phyloP scores from a whole-genome alignment of 78 protist species.

The Mastigamoeba balamuthi region DNA sequence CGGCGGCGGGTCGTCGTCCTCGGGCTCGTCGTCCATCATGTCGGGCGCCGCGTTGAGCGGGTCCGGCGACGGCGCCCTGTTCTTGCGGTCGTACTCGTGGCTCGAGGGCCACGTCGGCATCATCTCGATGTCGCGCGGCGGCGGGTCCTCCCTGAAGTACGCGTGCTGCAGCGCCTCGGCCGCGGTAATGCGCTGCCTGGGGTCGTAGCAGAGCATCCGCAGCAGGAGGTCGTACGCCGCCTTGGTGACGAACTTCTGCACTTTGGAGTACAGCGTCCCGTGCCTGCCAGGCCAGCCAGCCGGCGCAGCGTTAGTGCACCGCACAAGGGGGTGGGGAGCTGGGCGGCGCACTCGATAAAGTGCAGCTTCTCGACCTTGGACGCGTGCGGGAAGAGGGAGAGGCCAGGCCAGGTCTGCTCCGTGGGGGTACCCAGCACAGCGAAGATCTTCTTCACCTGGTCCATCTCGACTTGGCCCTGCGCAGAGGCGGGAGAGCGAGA shows the following conservation, averaged over 20 bases:
- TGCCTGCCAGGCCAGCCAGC: neutral
- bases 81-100: constrained; percentile 7
- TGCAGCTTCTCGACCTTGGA: constrained; percentile 8
- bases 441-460: constrained; percentile 70
- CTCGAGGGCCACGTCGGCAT: constrained; percentile 59
- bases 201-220: constrained; percentile 22
- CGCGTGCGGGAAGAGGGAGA: constrained; percentile 26
- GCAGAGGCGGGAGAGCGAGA: too few species aligned
- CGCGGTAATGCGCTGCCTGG: constrained; percentile 41
- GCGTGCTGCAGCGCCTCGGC: constrained; percentile 47
- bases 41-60: too few species aligned
- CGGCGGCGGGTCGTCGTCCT: too few species aligned
- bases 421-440: constrained; percentile 51
- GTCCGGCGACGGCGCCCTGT: too few species aligned
- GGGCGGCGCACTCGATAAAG: neutral
- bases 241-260: constrained; percentile 32
- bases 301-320: neutral
- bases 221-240: constrained; percentile 16
- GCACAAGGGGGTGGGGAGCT: neutral
- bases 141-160: constrained; percentile 43
- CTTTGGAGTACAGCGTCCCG: constrained; percentile 6
- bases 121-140: constrained; percentile 22
- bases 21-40: too few species aligned
- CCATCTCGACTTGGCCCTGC: too few species aligned
- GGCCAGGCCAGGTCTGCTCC: constrained; percentile 36